Percentiles rank a stretch among this genome's conserved stretches.
Conservation (phyloP, 208 protist genomes). For the Crithidia mellificae region DNA sequence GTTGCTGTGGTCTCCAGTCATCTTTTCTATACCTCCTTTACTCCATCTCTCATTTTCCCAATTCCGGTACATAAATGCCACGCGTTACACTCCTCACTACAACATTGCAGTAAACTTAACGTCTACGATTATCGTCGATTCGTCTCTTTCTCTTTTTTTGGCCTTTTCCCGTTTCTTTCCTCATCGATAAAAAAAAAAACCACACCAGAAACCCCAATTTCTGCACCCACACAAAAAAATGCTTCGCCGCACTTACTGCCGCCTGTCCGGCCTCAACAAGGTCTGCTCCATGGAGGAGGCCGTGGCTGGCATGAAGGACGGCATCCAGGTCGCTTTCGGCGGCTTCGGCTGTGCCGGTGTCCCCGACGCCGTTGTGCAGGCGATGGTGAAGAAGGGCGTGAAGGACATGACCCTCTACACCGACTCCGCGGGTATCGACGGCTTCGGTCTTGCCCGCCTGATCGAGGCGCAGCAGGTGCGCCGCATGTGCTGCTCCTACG, state of each 20-base stretch:
- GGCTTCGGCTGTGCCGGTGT: conserved; percentile 97
- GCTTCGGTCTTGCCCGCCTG: conserved; percentile 95
- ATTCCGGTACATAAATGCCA: no score
- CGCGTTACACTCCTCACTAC: no score
- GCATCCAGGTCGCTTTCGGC: conserved; percentile 83
- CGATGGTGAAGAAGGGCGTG: conserved; percentile 80
- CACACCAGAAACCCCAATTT: conserved; percentile 4
- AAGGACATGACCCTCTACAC: conserved; percentile 94
- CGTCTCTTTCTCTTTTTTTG: not conserved
- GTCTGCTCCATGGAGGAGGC: conserved; percentile 74
- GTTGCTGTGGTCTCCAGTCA: no score
- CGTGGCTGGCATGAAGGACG: conserved; percentile 69
- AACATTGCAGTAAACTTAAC: not conserved
- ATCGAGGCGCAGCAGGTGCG: conserved; percentile 89
- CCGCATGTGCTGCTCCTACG: conserved; percentile 94
- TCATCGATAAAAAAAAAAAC: conserved; percentile 24
- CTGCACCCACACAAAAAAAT: conserved; percentile 38
- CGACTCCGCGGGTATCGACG: conserved; percentile 96
- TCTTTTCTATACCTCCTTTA: no score
- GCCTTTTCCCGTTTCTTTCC: conserved; percentile 19
- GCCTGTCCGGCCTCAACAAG: conserved; percentile 66
- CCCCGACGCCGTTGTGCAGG: conserved; percentile 92
- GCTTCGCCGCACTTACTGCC: conserved; percentile 61
- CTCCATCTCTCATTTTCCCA: no score
- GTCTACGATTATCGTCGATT: not conserved